phyloP scores from a whole-genome alignment of 2,329 filamentous ascomycete species.

The Cytospora chrysosperma region DNA sequence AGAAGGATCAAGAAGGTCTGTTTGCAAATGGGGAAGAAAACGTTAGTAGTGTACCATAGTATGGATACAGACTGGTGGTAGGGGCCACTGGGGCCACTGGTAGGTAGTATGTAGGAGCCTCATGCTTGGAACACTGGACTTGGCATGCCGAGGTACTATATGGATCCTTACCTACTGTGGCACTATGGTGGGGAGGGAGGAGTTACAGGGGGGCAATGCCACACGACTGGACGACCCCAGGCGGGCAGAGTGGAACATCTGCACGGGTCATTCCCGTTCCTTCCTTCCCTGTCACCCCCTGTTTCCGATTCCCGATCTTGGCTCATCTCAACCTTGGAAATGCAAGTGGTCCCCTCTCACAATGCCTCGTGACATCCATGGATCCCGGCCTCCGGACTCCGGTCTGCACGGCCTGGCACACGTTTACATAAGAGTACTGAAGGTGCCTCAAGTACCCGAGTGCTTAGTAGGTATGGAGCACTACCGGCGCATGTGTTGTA shows the following conservation, averaged over 20 bases:
- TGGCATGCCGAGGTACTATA: background rate
- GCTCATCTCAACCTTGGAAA: no score
- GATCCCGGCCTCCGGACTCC: no score
- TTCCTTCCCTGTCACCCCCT: background rate
- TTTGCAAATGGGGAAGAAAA: conserved; percentile 16
- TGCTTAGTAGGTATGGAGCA: background rate
- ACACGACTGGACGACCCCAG: background rate
- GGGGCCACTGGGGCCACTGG: no score
- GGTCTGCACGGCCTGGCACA: background rate
- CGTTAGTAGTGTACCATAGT: no score
- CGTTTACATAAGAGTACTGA: no score
- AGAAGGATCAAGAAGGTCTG: conserved; percentile 1
- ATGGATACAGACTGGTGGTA: no score
- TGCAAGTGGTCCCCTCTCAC: background rate
- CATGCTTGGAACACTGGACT: background rate
- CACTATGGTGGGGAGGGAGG: background rate
- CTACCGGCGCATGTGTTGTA: background rate
- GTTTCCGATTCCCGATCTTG: background rate
- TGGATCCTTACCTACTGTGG: background rate
- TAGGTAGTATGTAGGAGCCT: no score
- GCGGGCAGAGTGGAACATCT: background rate
- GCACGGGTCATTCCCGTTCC: background rate
- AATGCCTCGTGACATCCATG: background rate
- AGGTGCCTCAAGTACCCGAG: no score
- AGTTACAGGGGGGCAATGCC: background rate